phyloP scores from a whole-genome alignment of 176 grass and related monocot genomes.

The Zea mays region Zm-B73-REFERENCE-NAM-5.0 NC_050103.1:180646001-180646500 shows the following conservation, averaged over 20 bases:
- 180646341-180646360: conserved; percentile 55
- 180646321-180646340: conserved; percentile 60
- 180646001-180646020: not conserved
- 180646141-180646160: conserved; percentile 51
- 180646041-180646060: not conserved
- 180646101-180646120: conserved; percentile 45
- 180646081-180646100: not conserved
- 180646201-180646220: conserved; percentile 88
- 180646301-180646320: conserved; percentile 70
- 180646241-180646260: conserved; percentile 73
- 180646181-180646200: conserved; percentile 65
- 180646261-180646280: conserved; percentile 68
- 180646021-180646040: not conserved
- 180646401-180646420: conserved; percentile 24
- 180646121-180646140: conserved; percentile 59
- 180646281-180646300: conserved; percentile 72
- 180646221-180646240: conserved; percentile 83
- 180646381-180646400: conserved; percentile 78
- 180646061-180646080: not conserved
- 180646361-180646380: conserved; percentile 80
- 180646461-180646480: conserved; percentile 17
- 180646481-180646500: not conserved
- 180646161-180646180: conserved; percentile 72
- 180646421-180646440: not conserved
- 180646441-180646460: not conserved